Conservation (phyloP, 2,329 filamentous ascomycete species). For the Apiospora rasikravindrae region DNA sequence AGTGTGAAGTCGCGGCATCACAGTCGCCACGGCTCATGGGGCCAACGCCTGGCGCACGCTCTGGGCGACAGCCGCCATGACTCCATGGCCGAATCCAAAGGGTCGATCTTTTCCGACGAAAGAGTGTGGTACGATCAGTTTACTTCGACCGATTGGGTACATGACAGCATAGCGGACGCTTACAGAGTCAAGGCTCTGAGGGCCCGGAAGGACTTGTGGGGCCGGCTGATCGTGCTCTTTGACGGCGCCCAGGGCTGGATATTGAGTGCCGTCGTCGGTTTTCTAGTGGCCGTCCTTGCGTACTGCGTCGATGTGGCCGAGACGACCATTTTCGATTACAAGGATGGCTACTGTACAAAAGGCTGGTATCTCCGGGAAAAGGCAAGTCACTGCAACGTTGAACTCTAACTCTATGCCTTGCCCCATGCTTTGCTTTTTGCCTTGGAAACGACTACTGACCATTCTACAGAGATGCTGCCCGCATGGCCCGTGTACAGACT, state of each 20-base stretch:
- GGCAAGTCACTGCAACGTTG: conserved; percentile 42
- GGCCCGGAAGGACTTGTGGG: conserved; percentile 81
- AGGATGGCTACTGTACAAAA: conserved; percentile 80
- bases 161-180: conserved; percentile 94
- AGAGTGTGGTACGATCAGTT: conserved; percentile 99
- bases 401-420: not conserved
- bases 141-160: conserved; percentile 97
- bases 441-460: conserved; percentile 20
- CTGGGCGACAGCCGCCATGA: conserved; percentile 60
- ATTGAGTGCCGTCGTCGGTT: conserved; percentile 86
- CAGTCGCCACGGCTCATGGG: conserved; percentile 63
- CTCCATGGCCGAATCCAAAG: conserved; percentile 67
- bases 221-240: conserved; percentile 76
- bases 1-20: conserved; percentile 50
- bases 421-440: not conserved
- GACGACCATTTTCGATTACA: conserved; percentile 84
- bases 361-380: conserved; percentile 78
- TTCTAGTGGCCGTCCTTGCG: conserved; percentile 82
- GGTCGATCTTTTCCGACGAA: conserved; percentile 75
- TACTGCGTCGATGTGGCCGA: conserved; percentile 91
- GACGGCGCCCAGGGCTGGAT: conserved; percentile 95
- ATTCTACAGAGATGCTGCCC: conserved; percentile 58
- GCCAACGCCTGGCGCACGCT: conserved; percentile 65
- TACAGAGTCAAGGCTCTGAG: conserved; percentile 85
- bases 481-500: conserved; percentile 59